These are phyloP conservation scores for Dunaliella sp. DNA, from an alignment of 139 green algal genomes.

Conservation along the genomic window DNA sequence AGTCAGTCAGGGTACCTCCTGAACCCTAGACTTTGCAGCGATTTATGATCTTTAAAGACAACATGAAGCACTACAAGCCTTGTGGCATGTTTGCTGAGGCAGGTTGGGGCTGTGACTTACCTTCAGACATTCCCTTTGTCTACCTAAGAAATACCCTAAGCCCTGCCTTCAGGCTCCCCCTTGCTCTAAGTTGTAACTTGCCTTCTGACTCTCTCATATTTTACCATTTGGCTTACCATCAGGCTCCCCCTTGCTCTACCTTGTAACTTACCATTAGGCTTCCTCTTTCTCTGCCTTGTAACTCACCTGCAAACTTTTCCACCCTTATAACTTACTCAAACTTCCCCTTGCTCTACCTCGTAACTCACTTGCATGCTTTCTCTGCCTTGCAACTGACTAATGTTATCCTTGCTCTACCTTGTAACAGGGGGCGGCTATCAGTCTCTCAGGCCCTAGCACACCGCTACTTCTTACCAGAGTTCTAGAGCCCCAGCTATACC, in stretches of 20 bases:
- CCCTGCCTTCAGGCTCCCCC: neutral
- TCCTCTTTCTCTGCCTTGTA: neutral
- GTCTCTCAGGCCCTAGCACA: slow-evolving; percentile 68
- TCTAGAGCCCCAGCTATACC: slow-evolving; percentile 16
- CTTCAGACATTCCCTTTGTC: too few species aligned
- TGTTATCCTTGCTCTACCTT: neutral
- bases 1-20: neutral
- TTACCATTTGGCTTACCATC: too few species aligned
- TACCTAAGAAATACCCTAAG: too few species aligned
- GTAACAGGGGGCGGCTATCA: slow-evolving; percentile 60
- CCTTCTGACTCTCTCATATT: too few species aligned
- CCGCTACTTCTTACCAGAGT: slow-evolving; percentile 66
- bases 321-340: neutral
- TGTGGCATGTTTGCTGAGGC: too few species aligned
- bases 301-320: too few species aligned
- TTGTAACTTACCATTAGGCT: neutral
- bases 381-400: neutral
- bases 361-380: neutral
- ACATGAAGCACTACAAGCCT: too few species aligned
- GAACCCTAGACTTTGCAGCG: neutral
- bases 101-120: too few species aligned
- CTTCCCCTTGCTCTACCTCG: neutral
- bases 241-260: too few species aligned
- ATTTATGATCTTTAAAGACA: too few species aligned
- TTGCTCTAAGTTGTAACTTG: too few species aligned